Evolutionary conservation across 1,139 yeast genomes (phyloP), one percentile per base, ranked within the genome.

Genomic region (Suhomyces wounanorum): DNA sequence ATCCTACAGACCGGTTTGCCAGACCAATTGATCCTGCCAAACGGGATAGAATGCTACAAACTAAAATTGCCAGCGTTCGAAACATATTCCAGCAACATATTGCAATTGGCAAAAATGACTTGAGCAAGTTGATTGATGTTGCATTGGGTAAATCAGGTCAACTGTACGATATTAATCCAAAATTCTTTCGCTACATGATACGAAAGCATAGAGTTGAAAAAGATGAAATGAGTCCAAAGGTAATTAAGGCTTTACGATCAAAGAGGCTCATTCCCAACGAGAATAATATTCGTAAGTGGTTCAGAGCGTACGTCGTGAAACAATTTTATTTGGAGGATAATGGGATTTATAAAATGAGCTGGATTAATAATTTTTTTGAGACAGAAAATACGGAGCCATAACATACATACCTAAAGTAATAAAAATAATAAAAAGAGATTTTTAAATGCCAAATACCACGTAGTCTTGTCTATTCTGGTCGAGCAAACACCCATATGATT

Each of bases 391-490:
- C 14, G 1, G 31, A 21, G 18, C 37, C 37, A 11, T 37, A 23
- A 37, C 2, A 26, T 9, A 5, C 10, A 3, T 8, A 5, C 13
- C 30, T 26, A 5, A 9, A 10, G 30, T 26, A 26, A 26, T 26
- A 26, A 26, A 3, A 10, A 5, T 9, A 26, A 26, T 9, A 9
- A 4, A 2, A 26, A 26, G 10, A 26, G 10, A 30, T 10, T 10
- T 10, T 30, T 30, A 30, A 30, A 30, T 30, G n/a, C 50, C 47
- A 44, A 78, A 65, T 3, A 78, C 66, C 9, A 66, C 52, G 59
- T 78, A 81, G 43, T 69, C 68, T 50, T 72, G 72, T 46, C 67
- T 65, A 38, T 71, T 67, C 2, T 62, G 53, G 49, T 78, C 81
- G 25, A 80, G 57, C 26, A 80, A 52, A 55, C 81, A 79, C 1